A percentile compares a stretch with the other conserved stretches of the same genome.
Evolutionary conservation across 176 grass and related monocot species (phyloP).

Genomic region (Zizania latifolia): DNA sequence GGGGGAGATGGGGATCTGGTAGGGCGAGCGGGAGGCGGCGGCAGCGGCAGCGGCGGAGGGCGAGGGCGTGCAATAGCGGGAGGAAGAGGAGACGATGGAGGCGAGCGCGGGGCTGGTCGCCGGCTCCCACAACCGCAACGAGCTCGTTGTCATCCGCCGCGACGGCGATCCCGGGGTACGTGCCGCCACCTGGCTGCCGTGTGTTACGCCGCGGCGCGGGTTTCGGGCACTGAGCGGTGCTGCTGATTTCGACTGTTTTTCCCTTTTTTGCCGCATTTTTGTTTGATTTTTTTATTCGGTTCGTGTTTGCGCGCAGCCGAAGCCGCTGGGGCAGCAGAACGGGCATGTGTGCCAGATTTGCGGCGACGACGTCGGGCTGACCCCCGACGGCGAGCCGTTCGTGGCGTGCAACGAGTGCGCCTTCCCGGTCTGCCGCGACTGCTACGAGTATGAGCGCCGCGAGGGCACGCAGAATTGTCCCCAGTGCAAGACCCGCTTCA

Average conservation of each 20-base stretch:
- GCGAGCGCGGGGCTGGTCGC: constrained; percentile 78
- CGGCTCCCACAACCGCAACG: constrained; percentile 88
- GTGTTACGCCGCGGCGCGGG: background rate
- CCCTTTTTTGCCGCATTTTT: background rate
- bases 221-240: background rate
- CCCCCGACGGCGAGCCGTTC: constrained; percentile 44
- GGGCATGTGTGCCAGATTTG: constrained; percentile 75
- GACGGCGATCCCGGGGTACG: constrained; percentile 92
- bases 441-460: constrained; percentile 67
- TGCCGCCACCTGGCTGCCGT: background rate
- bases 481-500: constrained; percentile 68
- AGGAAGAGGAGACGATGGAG: constrained; percentile 54
- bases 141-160: constrained; percentile 89
- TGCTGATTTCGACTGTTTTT: constrained; percentile 4
- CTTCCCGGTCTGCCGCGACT: constrained; percentile 66
- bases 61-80: background rate
- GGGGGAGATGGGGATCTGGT: constrained; percentile 19
- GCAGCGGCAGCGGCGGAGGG: background rate
- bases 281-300: background rate
- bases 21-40: background rate
- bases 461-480: constrained; percentile 70
- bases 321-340: constrained; percentile 50
- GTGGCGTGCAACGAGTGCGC: constrained; percentile 74
- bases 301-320: constrained; percentile 20
- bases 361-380: constrained; percentile 45